These are phyloP conservation scores for Kwoniella botswanensis DNA, from an alignment of 768 basidiomycete genomes.

Conservation along the genomic window DNA sequence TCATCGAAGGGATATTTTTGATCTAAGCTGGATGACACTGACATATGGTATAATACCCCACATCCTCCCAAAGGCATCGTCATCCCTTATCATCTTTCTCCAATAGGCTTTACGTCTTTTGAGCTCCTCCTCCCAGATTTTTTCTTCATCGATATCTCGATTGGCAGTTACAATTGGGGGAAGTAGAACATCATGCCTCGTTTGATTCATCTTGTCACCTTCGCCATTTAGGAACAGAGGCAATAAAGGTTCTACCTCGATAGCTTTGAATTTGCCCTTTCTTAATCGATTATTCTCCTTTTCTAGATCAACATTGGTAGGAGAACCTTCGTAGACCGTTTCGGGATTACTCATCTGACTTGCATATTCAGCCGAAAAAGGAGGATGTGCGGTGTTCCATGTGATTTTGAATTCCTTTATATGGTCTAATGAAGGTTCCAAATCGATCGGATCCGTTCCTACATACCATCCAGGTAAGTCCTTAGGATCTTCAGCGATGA, in stretches of 20 bases:
- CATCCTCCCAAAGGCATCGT: conserved; percentile 15
- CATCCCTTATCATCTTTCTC: conserved; percentile 15
- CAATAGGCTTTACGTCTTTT: conserved; percentile 23
- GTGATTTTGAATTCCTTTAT: conserved; percentile 30
- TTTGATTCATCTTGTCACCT: background rate
- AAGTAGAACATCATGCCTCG: background rate
- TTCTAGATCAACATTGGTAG: background rate
- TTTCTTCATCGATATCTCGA: background rate
- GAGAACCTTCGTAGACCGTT: background rate
- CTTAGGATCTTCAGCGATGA: background rate
- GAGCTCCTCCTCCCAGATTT: conserved; percentile 13
- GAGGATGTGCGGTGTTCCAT: conserved; percentile 19
- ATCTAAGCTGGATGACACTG: background rate
- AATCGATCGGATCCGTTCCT: conserved; percentile 14
- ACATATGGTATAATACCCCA: conserved; percentile 21
- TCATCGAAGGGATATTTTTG: no score
- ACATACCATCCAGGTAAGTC: background rate
- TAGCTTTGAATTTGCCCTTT: conserved; percentile 28
- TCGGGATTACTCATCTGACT: conserved; percentile 10
- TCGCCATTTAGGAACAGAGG: background rate
- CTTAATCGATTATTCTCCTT: background rate
- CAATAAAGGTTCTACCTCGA: background rate
- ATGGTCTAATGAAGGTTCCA: conserved; percentile 32
- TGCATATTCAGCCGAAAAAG: background rate
- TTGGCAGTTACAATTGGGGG: background rate